Evolutionary conservation across 371 early-diverging fungal genomes (phyloP).

Genomic region (Racocetra persica): DNA sequence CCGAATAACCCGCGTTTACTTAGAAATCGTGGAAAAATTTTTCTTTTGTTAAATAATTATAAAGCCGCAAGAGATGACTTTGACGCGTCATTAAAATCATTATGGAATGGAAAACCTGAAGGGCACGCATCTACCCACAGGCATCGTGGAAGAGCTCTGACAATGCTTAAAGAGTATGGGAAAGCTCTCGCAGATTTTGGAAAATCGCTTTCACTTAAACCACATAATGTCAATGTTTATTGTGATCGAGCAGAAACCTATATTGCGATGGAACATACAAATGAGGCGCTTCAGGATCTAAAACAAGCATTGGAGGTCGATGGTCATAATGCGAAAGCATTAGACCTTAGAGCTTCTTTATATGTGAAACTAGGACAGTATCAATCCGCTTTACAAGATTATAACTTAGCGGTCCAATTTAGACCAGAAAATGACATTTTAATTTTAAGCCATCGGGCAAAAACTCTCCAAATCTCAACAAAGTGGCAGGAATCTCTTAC

Average conservation of each 20-base stretch:
- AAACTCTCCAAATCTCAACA: too few species aligned
- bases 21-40: constrained; percentile 20
- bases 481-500: too few species aligned
- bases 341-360: background rate
- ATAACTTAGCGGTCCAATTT: too few species aligned
- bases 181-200: constrained; percentile 22
- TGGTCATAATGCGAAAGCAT: background rate
- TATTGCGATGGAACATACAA: background rate
- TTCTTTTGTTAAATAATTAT: background rate
- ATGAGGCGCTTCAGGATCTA: constrained; percentile 31
- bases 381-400: too few species aligned
- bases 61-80: constrained; percentile 10
- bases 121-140: background rate
- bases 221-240: background rate
- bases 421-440: too few species aligned
- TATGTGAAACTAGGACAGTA: too few species aligned
- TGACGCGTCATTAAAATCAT: background rate
- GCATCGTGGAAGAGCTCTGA: constrained; percentile 21
- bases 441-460: too few species aligned
- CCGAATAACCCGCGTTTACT: constrained; percentile 9
- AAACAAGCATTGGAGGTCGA: constrained; percentile 1
- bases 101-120: background rate
- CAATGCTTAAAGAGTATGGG: constrained; percentile 22
- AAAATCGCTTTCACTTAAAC: constrained; percentile 8
- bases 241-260: constrained; percentile 26